Evolutionary conservation across 495 filamentous ascomycete genomes (phyloP).

Genomic region (Daldinia bambusicola): DNA sequence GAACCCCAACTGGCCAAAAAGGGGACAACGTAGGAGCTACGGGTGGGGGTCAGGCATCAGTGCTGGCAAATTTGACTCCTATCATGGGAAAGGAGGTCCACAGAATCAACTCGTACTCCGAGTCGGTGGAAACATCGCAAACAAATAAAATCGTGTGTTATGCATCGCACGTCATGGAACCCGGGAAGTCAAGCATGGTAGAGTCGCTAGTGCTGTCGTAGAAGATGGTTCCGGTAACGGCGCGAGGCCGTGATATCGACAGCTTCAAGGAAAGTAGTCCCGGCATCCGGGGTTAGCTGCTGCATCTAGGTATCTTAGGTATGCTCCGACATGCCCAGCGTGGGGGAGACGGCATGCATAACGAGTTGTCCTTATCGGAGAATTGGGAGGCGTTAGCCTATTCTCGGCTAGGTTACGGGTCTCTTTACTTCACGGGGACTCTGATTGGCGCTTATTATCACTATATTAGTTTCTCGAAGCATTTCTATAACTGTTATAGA

Average conservation of each 20-base stretch:
- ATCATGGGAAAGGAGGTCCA: slow-evolving; percentile 29
- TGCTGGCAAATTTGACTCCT: slow-evolving; percentile 20
- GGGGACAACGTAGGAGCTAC: neutral
- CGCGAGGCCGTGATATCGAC: slow-evolving; percentile 2
- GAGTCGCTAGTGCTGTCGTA: neutral
- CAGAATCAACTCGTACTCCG: slow-evolving; percentile 19
- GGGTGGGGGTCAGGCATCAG: slow-evolving; percentile 30
- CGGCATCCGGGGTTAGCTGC: slow-evolving; percentile 1
- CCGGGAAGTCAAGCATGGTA: neutral
- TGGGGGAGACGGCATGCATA: neutral
- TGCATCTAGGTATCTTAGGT: no score
- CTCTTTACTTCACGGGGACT: neutral
- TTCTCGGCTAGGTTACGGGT: neutral
- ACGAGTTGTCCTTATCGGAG: neutral
- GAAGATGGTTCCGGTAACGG: slow-evolving; percentile 27
- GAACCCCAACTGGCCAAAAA: slow-evolving; percentile 19
- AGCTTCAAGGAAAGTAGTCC: slow-evolving; percentile 1
- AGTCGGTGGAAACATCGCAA: neutral
- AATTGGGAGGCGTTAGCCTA: slow-evolving; percentile 7
- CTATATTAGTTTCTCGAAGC: neutral
- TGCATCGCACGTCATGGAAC: slow-evolving; percentile 15
- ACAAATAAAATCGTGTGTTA: slow-evolving; percentile 18
- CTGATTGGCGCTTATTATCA: neutral
- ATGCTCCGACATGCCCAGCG: neutral
- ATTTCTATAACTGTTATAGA: neutral